Evolutionary conservation across 495 filamentous ascomycete genomes (phyloP).

Genomic region (Tuber aestivum): DNA sequence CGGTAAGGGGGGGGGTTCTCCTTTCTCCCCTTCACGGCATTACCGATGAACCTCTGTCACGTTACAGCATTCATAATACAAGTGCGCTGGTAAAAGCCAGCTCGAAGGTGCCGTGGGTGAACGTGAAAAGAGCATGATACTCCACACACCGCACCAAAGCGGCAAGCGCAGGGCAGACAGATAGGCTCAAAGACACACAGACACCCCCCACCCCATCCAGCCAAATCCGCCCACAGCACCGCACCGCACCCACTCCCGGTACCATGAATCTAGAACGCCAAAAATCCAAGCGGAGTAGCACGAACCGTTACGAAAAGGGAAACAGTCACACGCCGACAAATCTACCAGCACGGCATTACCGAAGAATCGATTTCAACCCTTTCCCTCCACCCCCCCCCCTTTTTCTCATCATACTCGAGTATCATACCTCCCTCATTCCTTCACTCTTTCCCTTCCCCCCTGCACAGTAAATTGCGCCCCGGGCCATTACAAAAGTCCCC

Average conservation of each 20-base stretch:
- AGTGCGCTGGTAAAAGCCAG: no score
- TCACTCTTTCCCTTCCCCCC: no score
- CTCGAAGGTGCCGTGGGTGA: no score
- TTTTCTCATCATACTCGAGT: not conserved
- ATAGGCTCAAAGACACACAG: not conserved
- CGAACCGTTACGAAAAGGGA: not conserved
- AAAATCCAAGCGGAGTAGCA: not conserved
- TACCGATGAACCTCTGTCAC: no score
- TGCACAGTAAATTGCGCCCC: no score
- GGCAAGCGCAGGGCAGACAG: not conserved
- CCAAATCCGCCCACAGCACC: not conserved
- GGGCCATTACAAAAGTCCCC: no score
- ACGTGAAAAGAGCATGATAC: no score
- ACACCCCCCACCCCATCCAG: not conserved
- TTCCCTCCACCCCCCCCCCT: not conserved
- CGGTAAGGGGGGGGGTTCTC: no score
- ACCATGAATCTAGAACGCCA: slow-evolving; percentile 6
- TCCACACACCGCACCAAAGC: not conserved
- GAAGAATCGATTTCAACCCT: not conserved
- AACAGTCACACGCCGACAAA: not conserved
- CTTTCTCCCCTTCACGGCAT: no score
- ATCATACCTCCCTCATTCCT: no score
- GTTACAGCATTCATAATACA: no score
- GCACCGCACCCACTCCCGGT: not conserved
- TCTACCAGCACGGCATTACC: not conserved